These are phyloP conservation scores for Cucurbita ficifolia DNA, from an alignment of 306 rosid genomes.

Conservation along the genomic window DNA sequence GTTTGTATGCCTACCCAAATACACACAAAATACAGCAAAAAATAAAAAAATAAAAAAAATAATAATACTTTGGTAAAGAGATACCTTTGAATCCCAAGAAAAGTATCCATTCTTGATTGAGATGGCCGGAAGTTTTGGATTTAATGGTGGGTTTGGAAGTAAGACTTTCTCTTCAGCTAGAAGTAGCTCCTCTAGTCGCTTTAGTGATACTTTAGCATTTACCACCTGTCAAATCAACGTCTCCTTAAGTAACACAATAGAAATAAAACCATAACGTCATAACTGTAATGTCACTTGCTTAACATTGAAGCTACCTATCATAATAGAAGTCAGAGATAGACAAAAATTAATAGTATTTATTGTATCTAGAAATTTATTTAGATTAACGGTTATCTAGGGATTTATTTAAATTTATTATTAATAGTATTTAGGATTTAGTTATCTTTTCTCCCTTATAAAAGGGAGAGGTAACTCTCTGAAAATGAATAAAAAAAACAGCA, in stretches of 20 bases:
- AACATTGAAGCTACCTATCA: not conserved
- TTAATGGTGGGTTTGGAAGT: conserved; percentile 41
- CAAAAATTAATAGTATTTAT: too few relatives aligned
- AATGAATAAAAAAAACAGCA: too few relatives aligned
- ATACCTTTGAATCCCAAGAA: conserved; percentile 72
- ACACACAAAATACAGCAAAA: not conserved
- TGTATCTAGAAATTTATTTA: too few relatives aligned
- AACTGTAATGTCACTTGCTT: not conserved
- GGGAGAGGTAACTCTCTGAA: too few relatives aligned
- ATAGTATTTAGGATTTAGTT: too few relatives aligned
- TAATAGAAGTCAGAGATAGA: too few relatives aligned
- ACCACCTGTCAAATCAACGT: conserved; percentile 33
- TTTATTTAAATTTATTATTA: too few relatives aligned
- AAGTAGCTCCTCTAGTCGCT: conserved; percentile 67
- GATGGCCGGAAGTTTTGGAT: conserved; percentile 56
- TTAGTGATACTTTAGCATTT: conserved; percentile 63
- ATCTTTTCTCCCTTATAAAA: too few relatives aligned
- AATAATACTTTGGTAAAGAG: not conserved
- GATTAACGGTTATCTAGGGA: too few relatives aligned
- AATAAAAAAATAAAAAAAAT: too few relatives aligned
- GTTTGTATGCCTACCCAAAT: not conserved
- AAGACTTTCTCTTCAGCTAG: conserved; percentile 50
- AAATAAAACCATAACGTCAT: not conserved
- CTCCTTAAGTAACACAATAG: not conserved
- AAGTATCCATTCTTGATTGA: conserved; percentile 58